Evolutionary conservation across 2,329 filamentous ascomycete species (phyloP), one percentile per base, ranked within the genome.

Genomic region (Nigrospora osmanthi): DNA sequence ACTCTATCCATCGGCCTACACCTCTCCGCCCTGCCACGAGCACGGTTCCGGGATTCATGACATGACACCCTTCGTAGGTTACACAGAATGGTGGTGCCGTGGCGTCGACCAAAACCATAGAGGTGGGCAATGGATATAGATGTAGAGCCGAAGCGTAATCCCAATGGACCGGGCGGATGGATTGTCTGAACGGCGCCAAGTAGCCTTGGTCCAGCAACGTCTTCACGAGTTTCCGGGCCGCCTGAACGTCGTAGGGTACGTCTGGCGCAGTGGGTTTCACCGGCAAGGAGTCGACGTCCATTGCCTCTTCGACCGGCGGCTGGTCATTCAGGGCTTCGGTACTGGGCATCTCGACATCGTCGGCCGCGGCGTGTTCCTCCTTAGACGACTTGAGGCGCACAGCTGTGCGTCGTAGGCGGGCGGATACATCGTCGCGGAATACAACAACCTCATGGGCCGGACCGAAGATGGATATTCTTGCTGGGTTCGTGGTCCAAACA

Each of bases 41-140:
- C 41, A 98, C 65, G 40, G 77, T 75, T 6, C 89, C 89, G 0
- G 93, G 90, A 61, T 98, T 98, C 78, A 98, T 83, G 32, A 96
- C 90, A 67, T 93, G 87, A 59, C 93, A 97, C 0, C 90, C 91
- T 64, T 95, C 91, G 59, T 97, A 97, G 13, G 87, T 95, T 52
- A 96, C 72, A 44, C 85, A 85, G 58, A 95, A 98, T 0, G 89
- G 76, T 13, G 87, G 83, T 11, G 85, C 83, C 36, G 90, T 87
- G 0, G 85, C 73, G 65, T 98, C 93, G 2, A 89, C 83, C 4
- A 98, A 67, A 14, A 94, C 79, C 58, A 97, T 71, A 1, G 87
- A 81, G 16, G 87, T 91, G 2, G 93, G 93, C 28, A 97, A 67
- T 10, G 91, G 93, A 62, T 96, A 97, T 17, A 98, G 68, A 44